Conservation (phyloP, 495 filamentous ascomycete species). For the Patellaria atrata region DNA sequence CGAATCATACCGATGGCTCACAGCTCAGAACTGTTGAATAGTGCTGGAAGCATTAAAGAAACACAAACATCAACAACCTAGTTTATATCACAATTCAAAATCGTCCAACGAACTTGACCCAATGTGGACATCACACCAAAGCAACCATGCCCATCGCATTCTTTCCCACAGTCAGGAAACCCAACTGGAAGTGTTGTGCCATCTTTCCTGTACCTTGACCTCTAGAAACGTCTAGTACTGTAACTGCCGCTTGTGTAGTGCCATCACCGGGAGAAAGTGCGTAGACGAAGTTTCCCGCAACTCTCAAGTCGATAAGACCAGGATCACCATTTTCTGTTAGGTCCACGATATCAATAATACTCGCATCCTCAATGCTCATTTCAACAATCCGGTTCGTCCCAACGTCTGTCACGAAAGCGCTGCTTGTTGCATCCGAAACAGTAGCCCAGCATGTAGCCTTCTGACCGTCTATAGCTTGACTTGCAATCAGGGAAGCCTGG, state of each 20-base stretch:
- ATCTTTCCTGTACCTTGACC: conserved; percentile 24
- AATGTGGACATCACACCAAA: conserved; percentile 3
- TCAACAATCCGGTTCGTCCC: conserved; percentile 38
- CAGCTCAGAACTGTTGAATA: too few relatives aligned
- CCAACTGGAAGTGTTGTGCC: conserved; percentile 14
- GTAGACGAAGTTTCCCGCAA: conserved; percentile 38
- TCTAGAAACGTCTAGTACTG: conserved; percentile 35
- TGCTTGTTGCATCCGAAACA: conserved; percentile 27
- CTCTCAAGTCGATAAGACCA: conserved; percentile 41
- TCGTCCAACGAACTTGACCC: too few relatives aligned
- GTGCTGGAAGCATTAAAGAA: too few relatives aligned
- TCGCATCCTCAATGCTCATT: conserved; percentile 31
- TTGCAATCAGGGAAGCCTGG: conserved; percentile 1
- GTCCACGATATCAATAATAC: conserved; percentile 28
- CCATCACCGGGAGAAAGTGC: conserved; percentile 40
- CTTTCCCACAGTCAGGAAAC: conserved; percentile 6
- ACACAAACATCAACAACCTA: too few relatives aligned
- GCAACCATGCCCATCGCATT: conserved; percentile 15
- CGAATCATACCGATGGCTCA: too few relatives aligned
- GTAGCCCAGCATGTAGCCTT: conserved; percentile 43
- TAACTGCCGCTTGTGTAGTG: conserved; percentile 30
- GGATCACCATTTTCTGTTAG: conserved; percentile 31
- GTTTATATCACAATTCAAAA: too few relatives aligned
- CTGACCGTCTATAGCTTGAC: conserved; percentile 32
- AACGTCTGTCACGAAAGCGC: conserved; percentile 42